These are phyloP conservation scores for Pseudogymnoascus destructans DNA, from an alignment of 2,329 filamentous ascomycete genomes.

Conservation along the genomic window DNA sequence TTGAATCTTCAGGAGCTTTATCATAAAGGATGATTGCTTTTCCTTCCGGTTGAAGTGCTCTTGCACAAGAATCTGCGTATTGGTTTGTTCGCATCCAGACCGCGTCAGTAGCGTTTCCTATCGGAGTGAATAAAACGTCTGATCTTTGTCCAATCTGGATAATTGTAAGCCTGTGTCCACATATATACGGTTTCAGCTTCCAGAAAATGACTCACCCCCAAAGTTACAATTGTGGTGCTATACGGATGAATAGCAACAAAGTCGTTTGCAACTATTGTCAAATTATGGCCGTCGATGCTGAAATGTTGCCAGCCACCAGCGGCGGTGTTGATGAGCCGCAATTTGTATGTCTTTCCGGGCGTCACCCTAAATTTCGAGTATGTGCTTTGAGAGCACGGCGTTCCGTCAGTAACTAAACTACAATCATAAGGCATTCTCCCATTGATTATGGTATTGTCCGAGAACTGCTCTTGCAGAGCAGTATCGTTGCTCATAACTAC, in stretches of 20 bases:
- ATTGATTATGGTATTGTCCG: conserved; percentile 21
- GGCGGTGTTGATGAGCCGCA: conserved; percentile 37
- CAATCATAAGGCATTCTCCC: conserved; percentile 23
- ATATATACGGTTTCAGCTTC: neutral
- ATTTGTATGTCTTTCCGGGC: conserved; percentile 32
- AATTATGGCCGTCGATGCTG: conserved; percentile 36
- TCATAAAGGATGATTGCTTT: conserved; percentile 2
- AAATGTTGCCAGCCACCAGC: conserved; percentile 34
- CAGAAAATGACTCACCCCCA: neutral
- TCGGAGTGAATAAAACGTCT: conserved; percentile 34
- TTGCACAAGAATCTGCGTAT: neutral
- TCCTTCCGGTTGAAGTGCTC: neutral
- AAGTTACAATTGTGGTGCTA: conserved; percentile 24
- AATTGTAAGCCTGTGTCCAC: conserved; percentile 45
- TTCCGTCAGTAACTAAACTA: conserved; percentile 1
- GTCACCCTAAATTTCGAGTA: conserved; percentile 23
- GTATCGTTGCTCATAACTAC: conserved; percentile 19
- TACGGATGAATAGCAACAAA: conserved; percentile 42
- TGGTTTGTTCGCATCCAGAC: conserved; percentile 47
- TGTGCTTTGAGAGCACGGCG: neutral
- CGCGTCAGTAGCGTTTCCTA: conserved; percentile 30
- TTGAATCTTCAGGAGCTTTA: neutral
- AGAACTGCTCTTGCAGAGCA: conserved; percentile 1
- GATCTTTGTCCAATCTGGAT: conserved; percentile 44
- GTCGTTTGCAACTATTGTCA: conserved; percentile 55